Percentiles rank a stretch among this genome's conserved stretches.
phyloP scores from a whole-genome alignment of 2,329 filamentous ascomycete genomes.

The Amauroascus niger region DNA sequence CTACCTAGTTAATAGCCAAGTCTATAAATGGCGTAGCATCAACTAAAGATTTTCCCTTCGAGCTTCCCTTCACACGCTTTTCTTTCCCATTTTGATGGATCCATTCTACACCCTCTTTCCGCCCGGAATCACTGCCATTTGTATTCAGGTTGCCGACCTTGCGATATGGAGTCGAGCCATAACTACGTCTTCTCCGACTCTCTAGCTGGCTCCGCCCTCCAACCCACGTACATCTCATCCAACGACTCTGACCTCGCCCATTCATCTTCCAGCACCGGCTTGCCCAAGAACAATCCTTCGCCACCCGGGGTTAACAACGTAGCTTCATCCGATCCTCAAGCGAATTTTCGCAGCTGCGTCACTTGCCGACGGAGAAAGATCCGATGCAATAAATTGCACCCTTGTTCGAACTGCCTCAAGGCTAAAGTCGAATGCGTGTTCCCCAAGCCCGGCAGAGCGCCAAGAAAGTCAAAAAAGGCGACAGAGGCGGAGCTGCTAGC shows the following conservation, averaged over 20 bases:
- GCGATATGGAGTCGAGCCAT: no score
- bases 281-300: background rate
- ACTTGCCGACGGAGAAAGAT: constrained; percentile 42
- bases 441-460: constrained; percentile 51
- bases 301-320: constrained; percentile 13
- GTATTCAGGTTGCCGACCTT: no score
- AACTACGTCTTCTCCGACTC: background rate
- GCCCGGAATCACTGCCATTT: no score
- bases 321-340: constrained; percentile 15
- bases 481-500: constrained; percentile 52
- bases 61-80: no score
- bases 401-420: constrained; percentile 41
- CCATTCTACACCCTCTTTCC: no score
- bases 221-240: background rate
- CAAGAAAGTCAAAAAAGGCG: constrained; percentile 49
- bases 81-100: no score
- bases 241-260: background rate
- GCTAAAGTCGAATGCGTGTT: constrained; percentile 52
- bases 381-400: constrained; percentile 40
- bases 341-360: constrained; percentile 37
- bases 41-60: no score
- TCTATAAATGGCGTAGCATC: no score
- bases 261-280: background rate
- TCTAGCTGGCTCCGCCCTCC: background rate
- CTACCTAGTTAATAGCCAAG: no score